Evolutionary conservation across 129 eudicot genomes (phyloP), one percentile per base, ranked within the genome.

Genomic region (Smallanthus sonchifolius): DNA sequence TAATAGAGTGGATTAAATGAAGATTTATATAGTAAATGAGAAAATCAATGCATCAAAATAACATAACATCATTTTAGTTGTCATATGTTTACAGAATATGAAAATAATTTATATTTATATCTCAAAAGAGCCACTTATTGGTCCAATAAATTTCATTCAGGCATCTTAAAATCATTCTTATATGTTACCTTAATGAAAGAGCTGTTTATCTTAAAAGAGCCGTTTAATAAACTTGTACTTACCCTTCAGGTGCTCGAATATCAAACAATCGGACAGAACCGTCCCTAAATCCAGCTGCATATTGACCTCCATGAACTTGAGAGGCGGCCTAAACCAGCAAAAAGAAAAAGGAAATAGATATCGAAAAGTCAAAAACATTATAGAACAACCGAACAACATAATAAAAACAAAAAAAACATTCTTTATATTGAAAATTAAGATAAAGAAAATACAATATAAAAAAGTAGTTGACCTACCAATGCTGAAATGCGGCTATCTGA

Each of bases 211-310:
- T 24, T 24, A 24, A 24, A 24, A 24, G 30, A 24, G 30, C 30
- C 30, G 30, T 24, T 24, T 24, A 24, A 24, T 24, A 0, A 24
- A 24, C 30, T 24, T 24, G 30, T 24, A 24, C 86, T 79, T 84
- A 94, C 99, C 86, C 84, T 30, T 86, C 97, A 71, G 99, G 97
- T 36, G 97, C 84, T 15, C 99, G 87, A 72, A 87, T 88, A 78
- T 94, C 99, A 74, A 76, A 94, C 28, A 94, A 86, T 82, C 90
- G 86, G 67, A 94, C 96, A 66, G 86, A 94, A 51, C 99, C 99
- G 73, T 94, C 99, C 6, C 78, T 81, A 83, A 86, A 94, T 56
- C 99, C 99, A 80, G 99, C 94, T 14, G 93, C 91, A 65, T 86
- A 91, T 82, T 94, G 99, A 61, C 93, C 90, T 9, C 88, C 87